Percentiles rank a stretch among this genome's conserved stretches.
Evolutionary conservation across 805 yeast species (phyloP).

Genomic region (Kuraishia ogatae): DNA sequence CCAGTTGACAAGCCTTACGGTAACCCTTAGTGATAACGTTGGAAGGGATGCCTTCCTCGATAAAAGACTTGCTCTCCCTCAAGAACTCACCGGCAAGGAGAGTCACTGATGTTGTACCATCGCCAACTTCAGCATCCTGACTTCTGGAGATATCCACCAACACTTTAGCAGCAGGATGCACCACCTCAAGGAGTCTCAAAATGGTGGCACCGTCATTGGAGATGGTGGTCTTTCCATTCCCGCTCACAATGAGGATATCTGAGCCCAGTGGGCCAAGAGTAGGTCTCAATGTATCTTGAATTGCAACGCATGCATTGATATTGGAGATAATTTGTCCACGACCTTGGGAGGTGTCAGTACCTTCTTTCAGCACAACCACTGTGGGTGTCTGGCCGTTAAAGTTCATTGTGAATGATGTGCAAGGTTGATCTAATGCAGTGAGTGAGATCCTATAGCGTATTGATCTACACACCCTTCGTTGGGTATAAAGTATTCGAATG

Average conservation of each 20-base stretch:
- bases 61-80: slow-evolving; percentile 82
- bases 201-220: slow-evolving; percentile 99
- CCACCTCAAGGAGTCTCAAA: slow-evolving; percentile 82
- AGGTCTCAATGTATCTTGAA: slow-evolving; percentile 90
- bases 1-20: slow-evolving; percentile 71
- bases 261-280: slow-evolving; percentile 97
- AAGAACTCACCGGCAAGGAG: slow-evolving; percentile 90
- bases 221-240: slow-evolving; percentile 82
- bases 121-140: slow-evolving; percentile 98
- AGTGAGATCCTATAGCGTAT: too few relatives aligned
- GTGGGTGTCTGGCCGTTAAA: slow-evolving; percentile 94
- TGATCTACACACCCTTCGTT: too few relatives aligned
- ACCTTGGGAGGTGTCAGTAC: slow-evolving; percentile 96
- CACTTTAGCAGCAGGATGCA: slow-evolving; percentile 97
- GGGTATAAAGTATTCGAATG: too few relatives aligned
- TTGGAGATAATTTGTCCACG: slow-evolving; percentile 91
- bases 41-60: slow-evolving; percentile 94
- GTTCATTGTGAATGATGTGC: slow-evolving; percentile 43
- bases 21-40: slow-evolving; percentile 84
- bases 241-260: slow-evolving; percentile 82
- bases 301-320: slow-evolving; percentile 94
- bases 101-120: slow-evolving; percentile 95
- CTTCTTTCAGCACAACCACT: slow-evolving; percentile 95
- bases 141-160: slow-evolving; percentile 91
- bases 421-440: neutral